These are phyloP conservation scores for Kwoniella bestiolae DNA, from an alignment of 768 basidiomycete genomes.

Conservation along the genomic window DNA sequence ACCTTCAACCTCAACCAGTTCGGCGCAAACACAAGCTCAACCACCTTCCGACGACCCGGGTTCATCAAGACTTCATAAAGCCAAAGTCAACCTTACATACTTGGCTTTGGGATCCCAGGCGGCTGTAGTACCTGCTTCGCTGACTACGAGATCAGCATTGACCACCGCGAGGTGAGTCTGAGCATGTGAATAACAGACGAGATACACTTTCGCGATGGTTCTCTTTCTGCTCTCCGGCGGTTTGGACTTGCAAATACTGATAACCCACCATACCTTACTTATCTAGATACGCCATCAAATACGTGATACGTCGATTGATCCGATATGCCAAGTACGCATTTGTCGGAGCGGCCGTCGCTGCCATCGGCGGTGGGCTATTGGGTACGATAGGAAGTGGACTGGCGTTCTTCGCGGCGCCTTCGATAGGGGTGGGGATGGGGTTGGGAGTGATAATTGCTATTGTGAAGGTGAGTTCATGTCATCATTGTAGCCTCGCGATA, in stretches of 20 bases:
- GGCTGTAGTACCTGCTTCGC: conserved; percentile 34
- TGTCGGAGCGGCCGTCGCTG: conserved; percentile 40
- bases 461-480: conserved; percentile 33
- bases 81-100: conserved; percentile 44
- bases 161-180: conserved; percentile 44
- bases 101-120: conserved; percentile 41
- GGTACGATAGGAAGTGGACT: conserved; percentile 48
- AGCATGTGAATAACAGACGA: too few relatives aligned
- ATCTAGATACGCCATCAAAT: conserved; percentile 47
- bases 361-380: conserved; percentile 35
- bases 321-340: conserved; percentile 53
- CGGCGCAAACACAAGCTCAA: neutral
- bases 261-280: neutral
- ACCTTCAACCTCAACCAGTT: neutral
- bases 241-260: neutral
- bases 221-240: too few relatives aligned
- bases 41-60: conserved; percentile 12
- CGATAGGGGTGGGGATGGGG: conserved; percentile 42
- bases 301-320: conserved; percentile 38
- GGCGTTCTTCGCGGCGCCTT: conserved; percentile 51
- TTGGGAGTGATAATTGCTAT: conserved; percentile 45
- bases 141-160: conserved; percentile 36
- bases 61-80: conserved; percentile 16
- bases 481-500: too few relatives aligned
- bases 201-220: too few relatives aligned